These are phyloP conservation scores for Spizellomyces punctatus DNA, from an alignment of 192 early-diverging fungal species.

Conservation along the genomic window DNA sequence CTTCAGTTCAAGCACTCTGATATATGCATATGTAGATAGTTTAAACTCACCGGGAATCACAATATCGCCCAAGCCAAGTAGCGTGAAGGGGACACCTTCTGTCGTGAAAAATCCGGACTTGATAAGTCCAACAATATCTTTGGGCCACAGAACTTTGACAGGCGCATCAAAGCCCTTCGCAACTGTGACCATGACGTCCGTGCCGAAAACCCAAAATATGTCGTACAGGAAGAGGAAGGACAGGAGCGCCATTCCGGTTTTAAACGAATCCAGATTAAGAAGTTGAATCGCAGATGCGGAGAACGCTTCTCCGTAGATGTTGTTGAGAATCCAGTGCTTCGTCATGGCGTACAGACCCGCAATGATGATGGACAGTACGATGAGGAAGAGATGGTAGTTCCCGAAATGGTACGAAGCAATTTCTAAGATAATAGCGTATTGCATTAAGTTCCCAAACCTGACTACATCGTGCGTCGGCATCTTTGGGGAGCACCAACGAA, in stretches of 20 bases:
- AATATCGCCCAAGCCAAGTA: constrained; percentile 97
- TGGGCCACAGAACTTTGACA: constrained; percentile 93
- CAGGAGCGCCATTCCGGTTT: constrained; percentile 93
- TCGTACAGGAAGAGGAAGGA: constrained; percentile 93
- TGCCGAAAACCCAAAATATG: constrained; percentile 99
- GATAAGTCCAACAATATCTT: constrained; percentile 56
- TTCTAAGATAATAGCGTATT: constrained; percentile 22
- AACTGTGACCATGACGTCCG: constrained; percentile 97
- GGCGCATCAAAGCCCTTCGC: constrained; percentile 96
- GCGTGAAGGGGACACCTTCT: constrained; percentile 66
- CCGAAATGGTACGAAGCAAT: constrained; percentile 51
- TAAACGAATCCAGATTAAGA: constrained; percentile 91
- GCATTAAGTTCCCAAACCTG: background rate
- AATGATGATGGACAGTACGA: constrained; percentile 56
- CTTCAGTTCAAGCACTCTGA: background rate
- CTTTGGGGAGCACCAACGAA: constrained; percentile 26
- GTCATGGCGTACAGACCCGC: constrained; percentile 77
- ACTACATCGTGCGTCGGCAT: constrained; percentile 5
- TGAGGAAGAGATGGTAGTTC: constrained; percentile 64
- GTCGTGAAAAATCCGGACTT: constrained; percentile 45
- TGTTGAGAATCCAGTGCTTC: constrained; percentile 94
- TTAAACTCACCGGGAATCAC: constrained; percentile 81
- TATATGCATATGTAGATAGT: background rate
- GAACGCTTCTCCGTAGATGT: constrained; percentile 86
- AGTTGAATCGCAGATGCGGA: constrained; percentile 83